Evolutionary conservation across 495 filamentous ascomycete genomes (phyloP), one percentile per base, ranked within the genome.

Genomic region (Talaromyces trachyspermus): DNA sequence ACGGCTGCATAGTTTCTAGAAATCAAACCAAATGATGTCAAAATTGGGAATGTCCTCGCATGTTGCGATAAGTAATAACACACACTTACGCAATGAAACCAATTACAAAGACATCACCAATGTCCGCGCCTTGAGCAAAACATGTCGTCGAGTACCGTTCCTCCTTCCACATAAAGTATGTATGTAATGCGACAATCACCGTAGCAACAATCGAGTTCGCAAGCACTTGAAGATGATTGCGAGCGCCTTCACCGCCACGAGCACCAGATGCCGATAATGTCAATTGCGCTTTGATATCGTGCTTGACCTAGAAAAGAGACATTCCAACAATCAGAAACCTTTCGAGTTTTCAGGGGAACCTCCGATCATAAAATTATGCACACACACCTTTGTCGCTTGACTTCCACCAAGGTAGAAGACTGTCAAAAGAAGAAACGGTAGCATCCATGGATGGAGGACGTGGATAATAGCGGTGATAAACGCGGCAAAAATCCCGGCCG

Each of bases 371-470:
- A n/a, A n/a, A n/a, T n/a, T n/a, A n/a, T n/a, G n/a, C n/a, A n/a
- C n/a, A n/a, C 50, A 30, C 58, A 88, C 84, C 65, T 89, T 91
- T 0, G 92, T 98, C 1, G 81, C 90, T 42, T 77, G 72, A 0
- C 85, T 95, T 0, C 87, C 94, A 0, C 83, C 80, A 2, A 90
- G 68, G 70, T 95, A 96, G 71, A 98, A 98, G 14, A 90, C 79
- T 32, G 72, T 74, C 2, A 98, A 75, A 9, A 96, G 74, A 18
- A 76, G 73, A 62, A 95, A 94, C 2, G 87, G 89, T n/a, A 89
- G 68, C 46, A 83, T 85, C 87, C 87, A 95, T 7, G 92, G 90
- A 64, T 97, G 92, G 17, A 88, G 54, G 8, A 89, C 87, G 63
- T 98, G 92, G 3, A 82, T 77, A 45, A 74, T 60, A 7, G 88